These are phyloP conservation scores for Gossypium turneri DNA, from an alignment of 345 rosid species.

Conservation along the genomic window DNA sequence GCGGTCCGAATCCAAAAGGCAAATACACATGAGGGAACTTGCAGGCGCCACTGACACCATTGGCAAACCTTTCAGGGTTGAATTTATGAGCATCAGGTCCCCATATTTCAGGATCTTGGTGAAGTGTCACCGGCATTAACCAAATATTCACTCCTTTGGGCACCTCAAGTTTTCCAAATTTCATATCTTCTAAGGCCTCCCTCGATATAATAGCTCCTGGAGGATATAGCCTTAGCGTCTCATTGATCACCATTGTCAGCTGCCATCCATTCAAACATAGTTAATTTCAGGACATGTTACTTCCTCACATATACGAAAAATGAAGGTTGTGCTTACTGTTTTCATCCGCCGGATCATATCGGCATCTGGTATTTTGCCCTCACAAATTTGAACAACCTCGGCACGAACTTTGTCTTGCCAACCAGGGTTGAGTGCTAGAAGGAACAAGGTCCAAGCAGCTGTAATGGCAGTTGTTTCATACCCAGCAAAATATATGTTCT, in stretches of 20 bases:
- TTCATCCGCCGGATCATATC: conserved; percentile 11
- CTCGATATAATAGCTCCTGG: conserved; percentile 5
- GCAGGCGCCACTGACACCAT: conserved; percentile 5
- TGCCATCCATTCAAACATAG: conserved; percentile 4
- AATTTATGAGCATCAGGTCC: not conserved
- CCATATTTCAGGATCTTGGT: conserved; percentile 1
- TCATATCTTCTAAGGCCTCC: conserved; percentile 9
- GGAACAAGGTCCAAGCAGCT: conserved; percentile 28
- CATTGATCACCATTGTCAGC: conserved; percentile 5
- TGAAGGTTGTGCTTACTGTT: not conserved
- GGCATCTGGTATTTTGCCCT: not conserved
- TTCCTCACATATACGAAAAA: not conserved
- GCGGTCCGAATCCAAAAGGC: not conserved
- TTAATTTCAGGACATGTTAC: not conserved
- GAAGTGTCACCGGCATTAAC: not conserved
- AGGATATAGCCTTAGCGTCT: conserved; percentile 7
- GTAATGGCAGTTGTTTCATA: conserved; percentile 25
- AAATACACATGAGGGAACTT: not conserved
- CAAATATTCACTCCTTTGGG: conserved; percentile 5
- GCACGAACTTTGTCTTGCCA: conserved; percentile 14
- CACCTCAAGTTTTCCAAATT: not conserved
- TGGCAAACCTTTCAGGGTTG: not conserved
- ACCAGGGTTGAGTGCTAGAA: not conserved
- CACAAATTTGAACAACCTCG: not conserved
- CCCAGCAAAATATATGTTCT: conserved; percentile 20